phyloP scores from a whole-genome alignment of 495 filamentous ascomycete genomes.

The Penicillium verhagenii region DNA sequence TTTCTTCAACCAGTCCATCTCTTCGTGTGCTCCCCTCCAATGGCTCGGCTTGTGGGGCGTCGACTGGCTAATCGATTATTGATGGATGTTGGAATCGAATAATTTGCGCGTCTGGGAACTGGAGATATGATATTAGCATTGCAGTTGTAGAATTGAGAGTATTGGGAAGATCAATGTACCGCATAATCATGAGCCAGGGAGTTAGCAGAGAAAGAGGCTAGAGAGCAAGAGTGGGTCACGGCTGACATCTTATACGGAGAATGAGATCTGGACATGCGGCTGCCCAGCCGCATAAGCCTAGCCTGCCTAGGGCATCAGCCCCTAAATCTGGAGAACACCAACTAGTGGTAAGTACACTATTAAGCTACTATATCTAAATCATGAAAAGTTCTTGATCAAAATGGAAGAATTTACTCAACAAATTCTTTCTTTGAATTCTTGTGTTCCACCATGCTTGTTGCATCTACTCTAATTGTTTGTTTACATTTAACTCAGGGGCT shows the following conservation, averaged over 20 bases:
- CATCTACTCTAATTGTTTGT: neutral
- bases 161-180: neutral
- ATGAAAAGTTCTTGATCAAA: too few species aligned
- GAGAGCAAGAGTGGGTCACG: neutral
- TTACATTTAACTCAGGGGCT: neutral
- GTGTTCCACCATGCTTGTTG: too few species aligned
- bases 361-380: too few species aligned
- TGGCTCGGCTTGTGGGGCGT: neutral
- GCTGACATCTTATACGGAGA: too few species aligned
- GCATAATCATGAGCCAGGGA: neutral
- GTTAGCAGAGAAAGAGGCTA: neutral
- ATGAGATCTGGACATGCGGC: too few species aligned
- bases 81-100: neutral
- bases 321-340: too few species aligned
- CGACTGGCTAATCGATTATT: neutral
- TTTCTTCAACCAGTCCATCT: conserved; percentile 3
- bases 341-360: too few species aligned
- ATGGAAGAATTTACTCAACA: neutral
- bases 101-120: neutral
- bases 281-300: neutral
- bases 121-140: neutral
- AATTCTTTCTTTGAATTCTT: too few species aligned
- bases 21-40: neutral
- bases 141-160: neutral
- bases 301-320: neutral